Base-by-base conservation (phyloP, 768 basidiomycete species). In the Amylocystis lapponica region DNA sequence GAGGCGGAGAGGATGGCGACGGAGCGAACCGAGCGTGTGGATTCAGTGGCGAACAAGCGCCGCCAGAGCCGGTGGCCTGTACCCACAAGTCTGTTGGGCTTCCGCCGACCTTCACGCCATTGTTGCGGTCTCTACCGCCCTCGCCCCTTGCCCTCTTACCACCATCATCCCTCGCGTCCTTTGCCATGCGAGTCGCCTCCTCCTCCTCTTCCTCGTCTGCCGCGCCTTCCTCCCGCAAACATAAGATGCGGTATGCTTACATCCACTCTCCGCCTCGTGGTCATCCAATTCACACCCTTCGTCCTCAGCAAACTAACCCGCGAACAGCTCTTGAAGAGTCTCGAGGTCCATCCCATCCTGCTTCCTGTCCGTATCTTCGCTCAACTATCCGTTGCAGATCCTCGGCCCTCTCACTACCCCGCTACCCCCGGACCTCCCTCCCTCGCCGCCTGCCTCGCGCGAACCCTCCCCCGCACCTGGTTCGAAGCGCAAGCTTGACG, bases 371-470 rank as follows among this genome's bases (percentile, higher is more conserved):
- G 17, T 27, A 35, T 41, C 14, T 19, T 43, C 51, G 37, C 61
- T 59, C 46, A 61, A 54, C 43, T 25, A 26, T 35, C 33, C 27
- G 21, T 38, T 42, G 20, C 54, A 74, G 73, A 68, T 70, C 58
- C 53, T 70, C 48, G 65, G 70, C 41, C 49, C 64, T 27, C 61
- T 67, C 46, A 55, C 61, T 27, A 45, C 61, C n/a, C 66, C 65
- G 35, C 68, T 73, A 39, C 69, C 74, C 44, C 64, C 68, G 49
- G 62, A 68, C 41, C 55, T 73, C 37, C 72, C 68, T 46, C 68
- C 73, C 55, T 67, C 75, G 43, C 68, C 71, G 21, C 58, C 63
- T 22, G n/a, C n/a, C n/a, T 70, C 72, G 52, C 65, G 68, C 51
- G 56, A 59, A 51, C 55, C 66, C 58, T 72, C 73, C 49, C 70